Percentiles rank a stretch among this genome's conserved stretches.
Conservation (phyloP, 345 rosid species). For the Xanthoceras sorbifolium region DNA sequence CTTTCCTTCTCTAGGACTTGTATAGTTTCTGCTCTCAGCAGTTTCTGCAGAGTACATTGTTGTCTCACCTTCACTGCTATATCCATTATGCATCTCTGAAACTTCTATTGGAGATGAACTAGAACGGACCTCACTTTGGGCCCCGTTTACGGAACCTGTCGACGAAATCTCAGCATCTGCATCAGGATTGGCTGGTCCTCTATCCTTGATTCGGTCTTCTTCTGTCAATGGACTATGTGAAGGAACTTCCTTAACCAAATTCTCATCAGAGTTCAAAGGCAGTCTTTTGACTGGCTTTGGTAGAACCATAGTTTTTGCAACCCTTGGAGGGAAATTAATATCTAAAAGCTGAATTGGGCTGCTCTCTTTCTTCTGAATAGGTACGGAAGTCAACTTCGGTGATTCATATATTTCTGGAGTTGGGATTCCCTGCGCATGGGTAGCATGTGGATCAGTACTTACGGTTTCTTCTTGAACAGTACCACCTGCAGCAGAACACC, state of each 20-base stretch:
- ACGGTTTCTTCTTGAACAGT: slow-evolving; percentile 48
- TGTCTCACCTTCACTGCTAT: slow-evolving; percentile 84
- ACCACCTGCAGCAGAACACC: slow-evolving; percentile 40
- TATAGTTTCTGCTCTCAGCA: slow-evolving; percentile 90
- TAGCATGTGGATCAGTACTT: slow-evolving; percentile 40
- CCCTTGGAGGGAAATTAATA: slow-evolving; percentile 80
- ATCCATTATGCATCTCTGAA: slow-evolving; percentile 46
- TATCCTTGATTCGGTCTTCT: slow-evolving; percentile 29
- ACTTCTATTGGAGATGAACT: slow-evolving; percentile 53
- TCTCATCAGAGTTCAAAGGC: slow-evolving; percentile 34
- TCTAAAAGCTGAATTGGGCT: slow-evolving; percentile 71
- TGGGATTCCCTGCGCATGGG: slow-evolving; percentile 75
- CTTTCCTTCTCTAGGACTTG: slow-evolving; percentile 72
- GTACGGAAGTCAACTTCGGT: slow-evolving; percentile 63
- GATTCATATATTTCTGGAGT: slow-evolving; percentile 94
- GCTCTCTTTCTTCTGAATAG: slow-evolving; percentile 58
- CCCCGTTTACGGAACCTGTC: slow-evolving; percentile 66
- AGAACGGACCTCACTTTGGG: slow-evolving; percentile 61
- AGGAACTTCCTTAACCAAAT: slow-evolving; percentile 33
- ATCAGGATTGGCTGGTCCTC: slow-evolving; percentile 20
- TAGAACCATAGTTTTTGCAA: slow-evolving; percentile 34
- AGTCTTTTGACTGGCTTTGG: slow-evolving; percentile 33
- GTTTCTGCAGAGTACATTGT: slow-evolving; percentile 99
- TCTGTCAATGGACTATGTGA: slow-evolving; percentile 28
- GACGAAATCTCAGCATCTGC: slow-evolving; percentile 59